phyloP scores from a whole-genome alignment of 2,329 filamentous ascomycete species.

The Colletotrichum simmondsii region DNA sequence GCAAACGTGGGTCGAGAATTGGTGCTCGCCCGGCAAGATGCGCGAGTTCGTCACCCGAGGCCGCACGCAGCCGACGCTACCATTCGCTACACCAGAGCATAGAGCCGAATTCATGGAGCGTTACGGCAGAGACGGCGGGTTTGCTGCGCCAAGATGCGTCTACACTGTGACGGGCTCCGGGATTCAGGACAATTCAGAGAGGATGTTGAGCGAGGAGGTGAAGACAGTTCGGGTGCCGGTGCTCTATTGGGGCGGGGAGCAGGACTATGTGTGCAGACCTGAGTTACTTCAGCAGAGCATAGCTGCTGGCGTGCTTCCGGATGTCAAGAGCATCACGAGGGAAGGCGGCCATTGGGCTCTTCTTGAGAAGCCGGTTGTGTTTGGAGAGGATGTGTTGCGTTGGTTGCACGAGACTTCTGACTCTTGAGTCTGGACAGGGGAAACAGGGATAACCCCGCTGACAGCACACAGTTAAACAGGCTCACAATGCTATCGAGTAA shows the following conservation, averaged over 20 bases:
- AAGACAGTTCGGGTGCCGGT: constrained; percentile 40
- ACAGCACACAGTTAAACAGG: neutral
- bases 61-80: constrained; percentile 36
- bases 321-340: constrained; percentile 37
- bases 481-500: too few species aligned
- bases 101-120: constrained; percentile 41
- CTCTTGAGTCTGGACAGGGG: neutral
- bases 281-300: constrained; percentile 36
- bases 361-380: constrained; percentile 41
- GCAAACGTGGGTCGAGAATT: constrained; percentile 45
- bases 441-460: neutral
- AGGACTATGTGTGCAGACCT: constrained; percentile 41
- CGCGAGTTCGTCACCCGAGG: constrained; percentile 40
- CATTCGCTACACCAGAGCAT: constrained; percentile 40
- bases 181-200: constrained; percentile 39
- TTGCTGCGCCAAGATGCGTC: constrained; percentile 42
- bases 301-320: constrained; percentile 39
- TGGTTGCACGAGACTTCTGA: constrained; percentile 36
- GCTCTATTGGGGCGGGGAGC: constrained; percentile 40
- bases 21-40: constrained; percentile 48
- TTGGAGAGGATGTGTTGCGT: constrained; percentile 37
- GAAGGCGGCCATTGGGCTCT: constrained; percentile 44
- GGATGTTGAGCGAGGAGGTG: constrained; percentile 29
- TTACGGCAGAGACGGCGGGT: constrained; percentile 39
- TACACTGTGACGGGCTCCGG: constrained; percentile 39